Conservation (phyloP, 2,329 filamentous ascomycete genomes). For the Tolypocladium inflatum region DNA sequence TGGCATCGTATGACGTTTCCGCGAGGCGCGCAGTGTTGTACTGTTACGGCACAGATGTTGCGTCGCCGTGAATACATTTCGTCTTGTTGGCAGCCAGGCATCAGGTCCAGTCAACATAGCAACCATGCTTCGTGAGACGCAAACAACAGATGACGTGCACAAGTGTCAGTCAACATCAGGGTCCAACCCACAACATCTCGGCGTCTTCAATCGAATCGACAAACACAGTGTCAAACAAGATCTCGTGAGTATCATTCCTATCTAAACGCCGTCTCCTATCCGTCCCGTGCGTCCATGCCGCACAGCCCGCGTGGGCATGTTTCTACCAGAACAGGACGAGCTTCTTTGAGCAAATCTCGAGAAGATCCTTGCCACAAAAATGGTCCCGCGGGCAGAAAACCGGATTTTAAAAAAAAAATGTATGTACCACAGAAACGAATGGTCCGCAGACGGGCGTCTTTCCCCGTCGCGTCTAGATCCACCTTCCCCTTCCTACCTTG, state of each 20-base stretch:
- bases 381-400: not conserved
- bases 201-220: not conserved
- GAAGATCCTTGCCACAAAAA: not conserved
- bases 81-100: not conserved
- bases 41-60: not conserved
- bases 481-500: not conserved
- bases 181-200: not conserved
- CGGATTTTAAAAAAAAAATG: not conserved
- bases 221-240: not conserved
- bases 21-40: not conserved
- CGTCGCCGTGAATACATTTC: not conserved
- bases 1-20: not conserved
- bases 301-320: not conserved
- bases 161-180: too few species aligned
- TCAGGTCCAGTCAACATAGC: not conserved
- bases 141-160: not conserved
- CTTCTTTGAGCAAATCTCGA: not conserved
- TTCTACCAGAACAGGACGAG: not conserved
- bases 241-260: not conserved
- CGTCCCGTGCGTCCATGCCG: not conserved
- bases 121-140: not conserved
- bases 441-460: not conserved
- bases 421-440: constrained; percentile 1
- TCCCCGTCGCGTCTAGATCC: not conserved
- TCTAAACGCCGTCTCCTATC: not conserved